Conservation (phyloP, 1,284 basidiomycete species). For the Paramarasmius palmivorus region DNA sequence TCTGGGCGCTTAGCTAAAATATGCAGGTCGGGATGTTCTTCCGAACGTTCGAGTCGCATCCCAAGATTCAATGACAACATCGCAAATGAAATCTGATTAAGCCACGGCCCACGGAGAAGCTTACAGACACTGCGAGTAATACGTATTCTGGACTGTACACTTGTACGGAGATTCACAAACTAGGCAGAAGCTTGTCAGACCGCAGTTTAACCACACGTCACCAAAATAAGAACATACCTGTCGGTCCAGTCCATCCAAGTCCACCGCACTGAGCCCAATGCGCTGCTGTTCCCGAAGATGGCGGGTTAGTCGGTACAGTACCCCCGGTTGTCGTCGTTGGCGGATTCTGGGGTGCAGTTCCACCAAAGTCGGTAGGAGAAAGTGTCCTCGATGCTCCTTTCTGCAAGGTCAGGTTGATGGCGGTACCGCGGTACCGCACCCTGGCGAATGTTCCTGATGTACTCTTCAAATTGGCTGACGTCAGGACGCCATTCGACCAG, state of each 20-base stretch:
- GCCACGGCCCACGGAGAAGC: too few relatives aligned
- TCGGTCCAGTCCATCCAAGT: slow-evolving; percentile 5
- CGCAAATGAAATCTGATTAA: neutral
- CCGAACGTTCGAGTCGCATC: too few relatives aligned
- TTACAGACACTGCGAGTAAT: slow-evolving; percentile 10
- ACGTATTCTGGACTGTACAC: neutral
- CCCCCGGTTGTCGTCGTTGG: too few relatives aligned
- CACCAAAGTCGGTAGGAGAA: neutral
- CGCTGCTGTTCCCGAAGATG: neutral
- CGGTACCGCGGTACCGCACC: slow-evolving; percentile 9
- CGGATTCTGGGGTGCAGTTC: too few relatives aligned
- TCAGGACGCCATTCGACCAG: slow-evolving; percentile 15
- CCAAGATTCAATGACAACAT: too few relatives aligned
- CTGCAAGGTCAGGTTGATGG: neutral
- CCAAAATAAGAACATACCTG: neutral
- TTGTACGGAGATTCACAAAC: slow-evolving; percentile 2
- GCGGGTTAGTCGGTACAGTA: too few relatives aligned
- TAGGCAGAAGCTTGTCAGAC: too few relatives aligned
- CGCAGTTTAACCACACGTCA: too few relatives aligned
- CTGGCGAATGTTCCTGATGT: slow-evolving; percentile 8
- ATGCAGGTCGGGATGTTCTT: too few relatives aligned
- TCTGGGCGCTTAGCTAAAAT: too few relatives aligned
- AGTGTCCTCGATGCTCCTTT: neutral
- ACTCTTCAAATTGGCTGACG: slow-evolving; percentile 12
- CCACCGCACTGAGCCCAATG: slow-evolving; percentile 13